phyloP scores from a whole-genome alignment of 257 asterid species.

The Solanum virginianum region DNA sequence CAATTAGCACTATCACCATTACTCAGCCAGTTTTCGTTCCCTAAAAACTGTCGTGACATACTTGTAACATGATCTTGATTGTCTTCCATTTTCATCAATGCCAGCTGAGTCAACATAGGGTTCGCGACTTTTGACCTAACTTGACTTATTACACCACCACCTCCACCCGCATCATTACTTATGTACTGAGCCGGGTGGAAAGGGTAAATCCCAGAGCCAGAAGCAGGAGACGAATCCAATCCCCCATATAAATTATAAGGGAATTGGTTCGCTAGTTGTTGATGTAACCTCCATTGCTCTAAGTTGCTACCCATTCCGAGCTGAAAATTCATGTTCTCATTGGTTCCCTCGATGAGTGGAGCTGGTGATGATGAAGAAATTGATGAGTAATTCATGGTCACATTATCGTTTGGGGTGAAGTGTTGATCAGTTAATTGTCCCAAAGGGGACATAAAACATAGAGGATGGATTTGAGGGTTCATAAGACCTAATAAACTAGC shows the following conservation, averaged over 20 bases:
- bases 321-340: not conserved
- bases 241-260: constrained; percentile 36
- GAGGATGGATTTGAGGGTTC: constrained; percentile 31
- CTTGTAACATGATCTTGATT: constrained; percentile 16
- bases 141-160: not conserved
- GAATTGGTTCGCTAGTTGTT: constrained; percentile 44
- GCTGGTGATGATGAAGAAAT: constrained; percentile 9
- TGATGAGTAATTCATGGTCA: constrained; percentile 23
- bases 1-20: constrained; percentile 15
- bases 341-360: not conserved
- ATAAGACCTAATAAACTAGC: constrained; percentile 30
- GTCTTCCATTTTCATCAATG: constrained; percentile 56
- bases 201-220: constrained; percentile 12
- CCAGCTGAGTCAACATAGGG: constrained; percentile 30
- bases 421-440: constrained; percentile 35
- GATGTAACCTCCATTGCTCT: constrained; percentile 50
- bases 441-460: constrained; percentile 56
- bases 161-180: constrained; percentile 18
- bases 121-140: constrained; percentile 26
- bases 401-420: constrained; percentile 15
- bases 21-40: constrained; percentile 32
- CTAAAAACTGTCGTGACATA: constrained; percentile 43
- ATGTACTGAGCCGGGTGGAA: constrained; percentile 16
- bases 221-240: constrained; percentile 13
- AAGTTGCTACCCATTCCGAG: constrained; percentile 22